Evolutionary conservation across 179 eudicot species (phyloP).

Genomic region (Corrigiola litoralis): DNA sequence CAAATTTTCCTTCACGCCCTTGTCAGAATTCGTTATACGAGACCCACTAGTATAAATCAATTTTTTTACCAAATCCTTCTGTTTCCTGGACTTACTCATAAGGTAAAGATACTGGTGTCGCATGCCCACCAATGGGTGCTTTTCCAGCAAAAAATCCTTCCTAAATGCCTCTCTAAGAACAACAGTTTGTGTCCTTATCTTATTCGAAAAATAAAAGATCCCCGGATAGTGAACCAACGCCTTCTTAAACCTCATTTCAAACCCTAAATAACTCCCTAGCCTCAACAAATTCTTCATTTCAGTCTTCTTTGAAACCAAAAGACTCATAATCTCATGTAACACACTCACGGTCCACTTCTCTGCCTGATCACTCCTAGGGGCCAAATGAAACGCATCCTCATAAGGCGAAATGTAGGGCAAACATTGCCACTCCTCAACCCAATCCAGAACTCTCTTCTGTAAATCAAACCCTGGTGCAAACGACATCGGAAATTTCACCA

Average conservation of each 20-base stretch:
- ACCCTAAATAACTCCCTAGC: conserved; percentile 69
- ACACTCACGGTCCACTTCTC: conserved; percentile 71
- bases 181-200: conserved; percentile 73
- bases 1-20: neutral
- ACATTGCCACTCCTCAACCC: conserved; percentile 66
- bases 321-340: conserved; percentile 61
- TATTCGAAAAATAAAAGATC: conserved; percentile 67
- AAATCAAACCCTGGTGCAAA: conserved; percentile 70
- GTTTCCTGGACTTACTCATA: conserved; percentile 55
- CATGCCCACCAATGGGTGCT: conserved; percentile 68
- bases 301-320: conserved; percentile 61
- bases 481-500: conserved; percentile 45
- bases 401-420: conserved; percentile 83
- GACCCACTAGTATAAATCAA: neutral
- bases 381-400: conserved; percentile 72
- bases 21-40: neutral
- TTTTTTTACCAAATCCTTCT: conserved; percentile 16
- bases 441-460: conserved; percentile 52
- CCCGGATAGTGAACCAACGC: conserved; percentile 71
- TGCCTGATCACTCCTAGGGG: conserved; percentile 58
- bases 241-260: conserved; percentile 59
- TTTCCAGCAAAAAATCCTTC: conserved; percentile 55
- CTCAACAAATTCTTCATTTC: conserved; percentile 47
- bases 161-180: conserved; percentile 68
- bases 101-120: conserved; percentile 57